Evolutionary conservation across 306 rosid species (phyloP).

Genomic region (Vigna mungo): DNA sequence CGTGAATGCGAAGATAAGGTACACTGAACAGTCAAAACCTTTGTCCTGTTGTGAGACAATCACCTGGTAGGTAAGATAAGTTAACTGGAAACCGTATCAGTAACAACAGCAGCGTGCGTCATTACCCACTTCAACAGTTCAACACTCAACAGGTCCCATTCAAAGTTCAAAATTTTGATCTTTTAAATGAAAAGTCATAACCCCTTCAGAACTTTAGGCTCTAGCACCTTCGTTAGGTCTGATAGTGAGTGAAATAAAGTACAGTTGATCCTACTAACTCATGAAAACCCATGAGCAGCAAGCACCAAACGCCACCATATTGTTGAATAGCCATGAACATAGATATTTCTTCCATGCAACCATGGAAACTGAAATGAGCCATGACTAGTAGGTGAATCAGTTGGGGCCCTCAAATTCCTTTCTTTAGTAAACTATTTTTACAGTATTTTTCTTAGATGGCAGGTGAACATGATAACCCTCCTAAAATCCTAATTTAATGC

Average conservation of each 20-base stretch:
- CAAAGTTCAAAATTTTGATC: conserved; percentile 28
- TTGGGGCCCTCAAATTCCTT: conserved; percentile 39
- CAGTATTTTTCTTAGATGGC: conserved; percentile 7
- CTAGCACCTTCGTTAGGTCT: conserved; percentile 25
- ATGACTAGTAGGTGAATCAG: conserved; percentile 9
- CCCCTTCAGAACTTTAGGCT: conserved; percentile 35
- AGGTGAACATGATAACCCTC: neutral
- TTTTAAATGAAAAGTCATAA: conserved; percentile 28
- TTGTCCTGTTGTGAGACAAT: conserved; percentile 49
- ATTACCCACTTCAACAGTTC: conserved; percentile 31
- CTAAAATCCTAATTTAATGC: neutral
- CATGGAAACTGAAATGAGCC: conserved; percentile 27
- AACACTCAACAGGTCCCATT: conserved; percentile 2
- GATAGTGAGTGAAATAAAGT: conserved; percentile 14
- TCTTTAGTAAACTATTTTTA: neutral
- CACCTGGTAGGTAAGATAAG: conserved; percentile 31
- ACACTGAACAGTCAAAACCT: conserved; percentile 40
- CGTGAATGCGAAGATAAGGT: conserved; percentile 36
- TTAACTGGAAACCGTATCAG: conserved; percentile 33
- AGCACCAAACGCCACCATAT: conserved; percentile 27
- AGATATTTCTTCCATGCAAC: conserved; percentile 27
- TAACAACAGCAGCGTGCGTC: neutral
- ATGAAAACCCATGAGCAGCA: conserved; percentile 6
- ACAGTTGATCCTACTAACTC: conserved; percentile 32
- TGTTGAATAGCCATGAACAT: neutral